These are phyloP conservation scores for Globisporangium spiculum DNA, from an alignment of 352 stramenopile genomes.

Conservation along the genomic window DNA sequence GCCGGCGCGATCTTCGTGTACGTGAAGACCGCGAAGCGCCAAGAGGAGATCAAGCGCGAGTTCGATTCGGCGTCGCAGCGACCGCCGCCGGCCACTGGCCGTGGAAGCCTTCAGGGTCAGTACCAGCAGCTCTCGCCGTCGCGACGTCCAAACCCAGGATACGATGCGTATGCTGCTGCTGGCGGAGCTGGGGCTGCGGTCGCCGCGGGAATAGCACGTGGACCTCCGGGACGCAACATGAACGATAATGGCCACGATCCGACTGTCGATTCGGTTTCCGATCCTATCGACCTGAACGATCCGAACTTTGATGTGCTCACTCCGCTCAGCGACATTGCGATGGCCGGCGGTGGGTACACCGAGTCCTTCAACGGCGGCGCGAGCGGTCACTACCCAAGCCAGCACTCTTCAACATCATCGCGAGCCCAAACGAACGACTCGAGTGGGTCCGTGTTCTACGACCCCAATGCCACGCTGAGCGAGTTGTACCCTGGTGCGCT, in stretches of 20 bases:
- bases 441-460: constrained; percentile 28
- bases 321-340: constrained; percentile 52
- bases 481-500: constrained; percentile 26
- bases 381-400: constrained; percentile 23
- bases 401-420: not conserved
- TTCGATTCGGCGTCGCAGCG: constrained; percentile 18
- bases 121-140: constrained; percentile 24
- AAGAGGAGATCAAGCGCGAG: constrained; percentile 37
- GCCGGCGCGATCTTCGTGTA: constrained; percentile 51
- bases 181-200: not conserved
- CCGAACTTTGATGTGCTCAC: constrained; percentile 58
- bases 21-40: constrained; percentile 29
- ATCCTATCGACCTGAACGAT: constrained; percentile 43
- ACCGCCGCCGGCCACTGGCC: not conserved
- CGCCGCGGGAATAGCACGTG: not conserved
- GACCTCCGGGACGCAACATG: not conserved
- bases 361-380: constrained; percentile 9
- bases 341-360: constrained; percentile 15
- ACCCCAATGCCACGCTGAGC: constrained; percentile 22
- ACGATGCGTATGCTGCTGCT: constrained; percentile 10
- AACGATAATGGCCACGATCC: not conserved
- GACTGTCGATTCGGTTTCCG: not conserved
- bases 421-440: constrained; percentile 13
- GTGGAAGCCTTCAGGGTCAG: not conserved
- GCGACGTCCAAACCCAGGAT: not conserved